phyloP scores from a whole-genome alignment of 768 basidiomycete genomes.

The Cubamyces lactineus region DNA sequence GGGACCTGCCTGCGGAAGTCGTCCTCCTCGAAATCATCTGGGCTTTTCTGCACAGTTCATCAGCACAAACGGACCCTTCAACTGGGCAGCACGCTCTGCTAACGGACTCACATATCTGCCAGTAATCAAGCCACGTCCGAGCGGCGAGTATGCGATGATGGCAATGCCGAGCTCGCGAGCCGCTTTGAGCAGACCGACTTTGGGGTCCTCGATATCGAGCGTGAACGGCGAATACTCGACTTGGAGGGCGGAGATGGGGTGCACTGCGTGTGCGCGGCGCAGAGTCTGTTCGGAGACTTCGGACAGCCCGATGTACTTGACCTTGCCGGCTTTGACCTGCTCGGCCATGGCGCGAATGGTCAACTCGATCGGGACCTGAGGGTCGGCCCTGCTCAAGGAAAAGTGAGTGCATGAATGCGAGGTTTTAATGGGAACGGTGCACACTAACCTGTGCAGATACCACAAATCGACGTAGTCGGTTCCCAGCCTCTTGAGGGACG shows the following conservation, averaged over 20 bases:
- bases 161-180: conserved; percentile 46
- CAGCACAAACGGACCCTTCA: background rate
- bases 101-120: conserved; percentile 43
- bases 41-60: conserved; percentile 16
- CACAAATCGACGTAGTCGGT: conserved; percentile 39
- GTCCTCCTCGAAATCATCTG: conserved; percentile 41
- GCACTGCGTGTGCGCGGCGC: conserved; percentile 42
- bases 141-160: conserved; percentile 49
- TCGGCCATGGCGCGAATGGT: conserved; percentile 34
- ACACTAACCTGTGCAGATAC: conserved; percentile 36
- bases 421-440: too few species aligned
- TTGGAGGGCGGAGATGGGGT: conserved; percentile 42
- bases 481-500: conserved; percentile 34
- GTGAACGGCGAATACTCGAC: conserved; percentile 43
- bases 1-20: conserved; percentile 44
- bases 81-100: background rate
- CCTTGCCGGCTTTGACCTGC: conserved; percentile 40
- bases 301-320: conserved; percentile 41
- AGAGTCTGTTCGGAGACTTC: conserved; percentile 39
- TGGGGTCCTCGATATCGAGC: conserved; percentile 40
- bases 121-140: conserved; percentile 52
- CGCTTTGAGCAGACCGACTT: conserved; percentile 36
- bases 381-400: background rate
- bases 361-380: conserved; percentile 16
- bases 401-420: background rate